A percentile compares a stretch with the other conserved stretches of the same genome.
These are phyloP conservation scores for Exophiala oligosperma DNA, from an alignment of 2,329 filamentous ascomycete species.

Conservation along the genomic window DNA sequence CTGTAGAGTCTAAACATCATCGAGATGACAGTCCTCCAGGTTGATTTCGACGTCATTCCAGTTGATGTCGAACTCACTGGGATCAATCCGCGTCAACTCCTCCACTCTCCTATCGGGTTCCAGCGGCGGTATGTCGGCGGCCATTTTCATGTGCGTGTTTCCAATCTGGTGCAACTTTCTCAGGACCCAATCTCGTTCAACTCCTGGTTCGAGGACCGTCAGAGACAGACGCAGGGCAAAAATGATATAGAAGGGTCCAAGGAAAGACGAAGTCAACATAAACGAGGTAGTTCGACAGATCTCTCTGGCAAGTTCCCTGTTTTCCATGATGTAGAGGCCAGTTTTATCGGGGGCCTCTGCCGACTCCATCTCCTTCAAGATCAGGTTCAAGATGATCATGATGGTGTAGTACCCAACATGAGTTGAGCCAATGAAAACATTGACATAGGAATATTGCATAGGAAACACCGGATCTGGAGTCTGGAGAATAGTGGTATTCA, in stretches of 20 bases:
- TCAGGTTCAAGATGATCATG: slow-evolving; percentile 24
- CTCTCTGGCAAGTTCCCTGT: slow-evolving; percentile 24
- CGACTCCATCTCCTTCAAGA: slow-evolving; percentile 21
- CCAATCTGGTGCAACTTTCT: slow-evolving; percentile 25
- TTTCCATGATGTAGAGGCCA: slow-evolving; percentile 24
- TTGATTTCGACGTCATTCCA: not conserved
- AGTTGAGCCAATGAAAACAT: slow-evolving; percentile 26
- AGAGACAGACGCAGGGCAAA: slow-evolving; percentile 28
- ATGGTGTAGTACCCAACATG: slow-evolving; percentile 29
- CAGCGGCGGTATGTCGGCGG: slow-evolving; percentile 21
- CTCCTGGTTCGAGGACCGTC: slow-evolving; percentile 23
- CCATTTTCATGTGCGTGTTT: slow-evolving; percentile 29
- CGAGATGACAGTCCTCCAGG: not conserved
- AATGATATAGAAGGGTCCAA: slow-evolving; percentile 29
- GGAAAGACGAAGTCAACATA: slow-evolving; percentile 31
- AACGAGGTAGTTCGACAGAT: slow-evolving; percentile 24
- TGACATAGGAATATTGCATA: slow-evolving; percentile 26
- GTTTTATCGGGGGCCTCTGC: slow-evolving; percentile 20
- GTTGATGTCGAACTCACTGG: not conserved
- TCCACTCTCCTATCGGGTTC: not conserved
- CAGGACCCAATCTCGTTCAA: slow-evolving; percentile 26
- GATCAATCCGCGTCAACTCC: not conserved
- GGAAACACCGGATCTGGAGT: slow-evolving; percentile 25
- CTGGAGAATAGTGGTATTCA: slow-evolving; percentile 10
- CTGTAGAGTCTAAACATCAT: not conserved